phyloP scores from a whole-genome alignment of 2,329 filamentous ascomycete genomes.

The Didymellaceae sp. region DNA sequence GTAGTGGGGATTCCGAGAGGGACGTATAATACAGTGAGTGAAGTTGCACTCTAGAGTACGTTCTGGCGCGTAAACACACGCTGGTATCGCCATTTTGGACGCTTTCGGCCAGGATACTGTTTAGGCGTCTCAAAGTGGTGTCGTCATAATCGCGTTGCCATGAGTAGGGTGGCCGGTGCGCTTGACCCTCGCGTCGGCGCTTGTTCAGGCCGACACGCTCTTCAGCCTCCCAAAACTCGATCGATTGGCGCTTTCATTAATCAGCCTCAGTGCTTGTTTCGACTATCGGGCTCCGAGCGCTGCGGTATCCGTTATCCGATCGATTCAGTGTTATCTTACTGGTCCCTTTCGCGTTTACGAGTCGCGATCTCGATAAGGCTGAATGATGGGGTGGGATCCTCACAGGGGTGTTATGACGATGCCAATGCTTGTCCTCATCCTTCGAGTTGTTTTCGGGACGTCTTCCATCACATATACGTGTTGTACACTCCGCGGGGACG shows the following conservation, averaged over 20 bases:
- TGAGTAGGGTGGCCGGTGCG: conserved; percentile 16
- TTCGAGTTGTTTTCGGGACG: neutral
- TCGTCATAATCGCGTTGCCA: conserved; percentile 21
- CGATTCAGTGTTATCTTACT: neutral
- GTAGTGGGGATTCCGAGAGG: neutral
- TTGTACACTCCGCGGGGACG: neutral
- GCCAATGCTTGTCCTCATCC: conserved; percentile 6
- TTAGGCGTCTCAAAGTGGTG: conserved; percentile 23
- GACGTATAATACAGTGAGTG: conserved; percentile 8
- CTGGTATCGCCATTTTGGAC: conserved; percentile 20
- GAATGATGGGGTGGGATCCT: neutral
- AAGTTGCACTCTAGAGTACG: neutral
- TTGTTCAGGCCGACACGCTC: conserved; percentile 17
- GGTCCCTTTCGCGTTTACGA: neutral
- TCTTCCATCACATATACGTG: neutral
- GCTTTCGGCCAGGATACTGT: conserved; percentile 4
- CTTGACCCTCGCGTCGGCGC: conserved; percentile 23
- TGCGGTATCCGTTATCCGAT: conserved; percentile 1
- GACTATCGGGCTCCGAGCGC: conserved; percentile 1
- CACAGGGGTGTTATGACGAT: conserved; percentile 10
- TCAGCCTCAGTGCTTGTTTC: conserved; percentile 22
- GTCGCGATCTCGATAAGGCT: conserved; percentile 1
- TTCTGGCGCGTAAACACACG: conserved; percentile 10
- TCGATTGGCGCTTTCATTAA: conserved; percentile 18
- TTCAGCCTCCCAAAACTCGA: conserved; percentile 14